Percentiles rank a stretch among this genome's conserved stretches.
Evolutionary conservation across 2,329 filamentous ascomycete species (phyloP).

Genomic region (Colletotrichum sp.): DNA sequence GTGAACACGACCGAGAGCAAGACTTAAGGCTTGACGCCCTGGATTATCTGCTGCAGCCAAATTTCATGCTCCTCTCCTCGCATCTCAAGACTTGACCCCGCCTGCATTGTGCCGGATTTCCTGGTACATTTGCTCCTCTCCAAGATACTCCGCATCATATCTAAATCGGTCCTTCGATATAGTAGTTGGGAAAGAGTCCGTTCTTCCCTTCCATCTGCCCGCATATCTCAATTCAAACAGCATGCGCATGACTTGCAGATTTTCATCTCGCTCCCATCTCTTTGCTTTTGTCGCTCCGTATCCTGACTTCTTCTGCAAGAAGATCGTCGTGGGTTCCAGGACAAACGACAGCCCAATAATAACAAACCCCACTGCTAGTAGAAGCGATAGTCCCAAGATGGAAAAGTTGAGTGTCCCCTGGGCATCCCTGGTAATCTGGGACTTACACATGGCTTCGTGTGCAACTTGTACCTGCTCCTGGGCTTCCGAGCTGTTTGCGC

Average conservation of each 20-base stretch:
- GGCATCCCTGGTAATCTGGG: neutral
- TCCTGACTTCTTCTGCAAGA: neutral
- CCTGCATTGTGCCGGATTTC: neutral
- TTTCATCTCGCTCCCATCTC: constrained; percentile 6
- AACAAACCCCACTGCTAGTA: neutral
- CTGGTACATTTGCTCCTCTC: neutral
- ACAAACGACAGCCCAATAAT: neutral
- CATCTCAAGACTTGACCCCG: neutral
- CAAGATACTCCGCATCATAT: neutral
- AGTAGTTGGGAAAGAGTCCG: neutral
- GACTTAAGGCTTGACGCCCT: neutral
- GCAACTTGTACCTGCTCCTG: neutral
- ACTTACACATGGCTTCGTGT: neutral
- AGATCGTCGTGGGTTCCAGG: neutral
- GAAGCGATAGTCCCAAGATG: neutral
- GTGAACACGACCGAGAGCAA: neutral
- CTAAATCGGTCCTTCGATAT: neutral
- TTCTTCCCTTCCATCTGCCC: neutral
- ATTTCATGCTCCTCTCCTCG: neutral
- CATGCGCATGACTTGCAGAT: constrained; percentile 6
- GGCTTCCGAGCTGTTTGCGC: neutral
- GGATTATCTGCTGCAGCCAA: neutral
- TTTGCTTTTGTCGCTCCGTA: neutral
- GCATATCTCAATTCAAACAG: neutral
- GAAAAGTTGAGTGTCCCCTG: constrained; percentile 11